Conservation (phyloP, 352 stramenopile species). For the Phytophthora idaei region DNA sequence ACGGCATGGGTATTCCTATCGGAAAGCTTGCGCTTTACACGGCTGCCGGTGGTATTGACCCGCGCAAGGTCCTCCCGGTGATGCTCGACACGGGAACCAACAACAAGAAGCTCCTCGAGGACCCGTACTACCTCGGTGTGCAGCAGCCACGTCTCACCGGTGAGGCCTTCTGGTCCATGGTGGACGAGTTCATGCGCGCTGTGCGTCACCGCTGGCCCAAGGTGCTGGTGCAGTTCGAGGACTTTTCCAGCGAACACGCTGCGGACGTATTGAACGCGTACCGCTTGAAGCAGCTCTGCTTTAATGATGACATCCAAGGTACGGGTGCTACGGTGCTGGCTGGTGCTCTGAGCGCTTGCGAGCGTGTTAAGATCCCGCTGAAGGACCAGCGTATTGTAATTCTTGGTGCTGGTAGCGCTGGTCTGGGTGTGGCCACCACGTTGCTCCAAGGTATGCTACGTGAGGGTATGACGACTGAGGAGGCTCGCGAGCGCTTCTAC, state of each 20-base stretch:
- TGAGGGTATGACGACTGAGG: conserved; percentile 70
- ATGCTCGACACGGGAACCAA: conserved; percentile 97
- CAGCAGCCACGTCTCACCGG: conserved; percentile 90
- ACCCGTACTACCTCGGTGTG: conserved; percentile 96
- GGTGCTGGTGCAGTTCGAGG: conserved; percentile 96
- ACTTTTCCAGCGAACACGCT: conserved; percentile 94
- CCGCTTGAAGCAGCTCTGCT: conserved; percentile 93
- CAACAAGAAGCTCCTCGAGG: conserved; percentile 93
- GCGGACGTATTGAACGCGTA: conserved; percentile 94
- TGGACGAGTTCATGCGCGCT: conserved; percentile 94
- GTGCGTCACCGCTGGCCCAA: conserved; percentile 91
- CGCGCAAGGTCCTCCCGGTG: conserved; percentile 94
- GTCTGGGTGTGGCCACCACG: conserved; percentile 93
- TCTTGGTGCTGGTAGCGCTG: conserved; percentile 93
- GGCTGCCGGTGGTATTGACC: conserved; percentile 94
- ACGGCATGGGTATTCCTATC: conserved; percentile 98
- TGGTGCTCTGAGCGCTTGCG: conserved; percentile 81
- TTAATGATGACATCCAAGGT: conserved; percentile 99
- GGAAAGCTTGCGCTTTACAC: conserved; percentile 97
- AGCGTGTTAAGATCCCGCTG: conserved; percentile 76
- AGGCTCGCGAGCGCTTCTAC: conserved; percentile 79
- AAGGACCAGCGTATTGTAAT: conserved; percentile 96
- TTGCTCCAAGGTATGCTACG: conserved; percentile 92
- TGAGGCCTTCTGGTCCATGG: conserved; percentile 94
- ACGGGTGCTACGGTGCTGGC: conserved; percentile 95